phyloP scores from a whole-genome alignment of 1,284 basidiomycete species.

The Ustilago lituana region DNA sequence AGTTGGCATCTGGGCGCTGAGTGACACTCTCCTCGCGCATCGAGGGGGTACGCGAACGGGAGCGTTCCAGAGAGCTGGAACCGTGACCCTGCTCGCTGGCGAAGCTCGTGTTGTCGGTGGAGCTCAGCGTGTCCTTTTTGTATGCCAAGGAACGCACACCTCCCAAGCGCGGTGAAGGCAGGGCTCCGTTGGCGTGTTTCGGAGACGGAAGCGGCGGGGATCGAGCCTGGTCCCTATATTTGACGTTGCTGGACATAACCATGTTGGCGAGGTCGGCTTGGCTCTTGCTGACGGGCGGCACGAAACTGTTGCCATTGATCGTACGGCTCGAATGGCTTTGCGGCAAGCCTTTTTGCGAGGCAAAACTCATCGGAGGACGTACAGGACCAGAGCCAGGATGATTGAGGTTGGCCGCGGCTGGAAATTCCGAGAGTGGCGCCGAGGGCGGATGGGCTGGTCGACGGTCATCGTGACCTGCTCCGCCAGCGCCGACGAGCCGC shows the following conservation, averaged over 20 bases:
- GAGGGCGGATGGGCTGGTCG: slow-evolving; percentile 3
- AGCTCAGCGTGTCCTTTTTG: slow-evolving; percentile 28
- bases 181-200: slow-evolving; percentile 3
- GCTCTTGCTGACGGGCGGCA: slow-evolving; percentile 8
- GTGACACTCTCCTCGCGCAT: slow-evolving; percentile 17
- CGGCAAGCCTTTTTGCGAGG: slow-evolving; percentile 7
- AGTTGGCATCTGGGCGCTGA: slow-evolving; percentile 1
- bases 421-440: slow-evolving; percentile 19
- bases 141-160: slow-evolving; percentile 29
- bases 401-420: slow-evolving; percentile 3
- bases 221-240: slow-evolving; percentile 29
- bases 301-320: slow-evolving; percentile 6
- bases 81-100: slow-evolving; percentile 12
- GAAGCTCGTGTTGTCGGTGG: slow-evolving; percentile 13
- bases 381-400: slow-evolving; percentile 1
- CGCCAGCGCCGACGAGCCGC: slow-evolving; percentile 36
- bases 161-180: slow-evolving; percentile 29
- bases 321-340: slow-evolving; percentile 22
- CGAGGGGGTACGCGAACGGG: slow-evolving; percentile 24
- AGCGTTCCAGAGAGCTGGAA: slow-evolving; percentile 13
- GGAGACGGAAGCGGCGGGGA: slow-evolving; percentile 34
- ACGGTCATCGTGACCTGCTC: slow-evolving; percentile 8
- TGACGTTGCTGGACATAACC: slow-evolving; percentile 28
- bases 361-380: slow-evolving; percentile 6
- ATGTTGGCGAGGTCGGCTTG: slow-evolving; percentile 23